A percentile compares a stretch with the other conserved stretches of the same genome.
Evolutionary conservation across 768 basidiomycete genomes (phyloP).

Genomic region (Favolaschia claudopus): DNA sequence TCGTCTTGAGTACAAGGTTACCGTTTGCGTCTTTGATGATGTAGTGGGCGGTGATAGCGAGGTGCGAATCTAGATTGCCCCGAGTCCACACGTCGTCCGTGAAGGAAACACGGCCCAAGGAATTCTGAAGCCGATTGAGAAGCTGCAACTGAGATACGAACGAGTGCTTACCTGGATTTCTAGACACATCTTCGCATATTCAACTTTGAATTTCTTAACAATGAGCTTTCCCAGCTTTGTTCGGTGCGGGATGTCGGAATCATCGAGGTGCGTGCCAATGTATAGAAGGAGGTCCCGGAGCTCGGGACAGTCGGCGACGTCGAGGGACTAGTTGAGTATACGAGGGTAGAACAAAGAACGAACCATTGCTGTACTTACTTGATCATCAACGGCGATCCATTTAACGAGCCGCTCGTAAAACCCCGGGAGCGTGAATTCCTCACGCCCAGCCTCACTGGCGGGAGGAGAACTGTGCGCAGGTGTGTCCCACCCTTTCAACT

Average conservation of each 20-base stretch:
- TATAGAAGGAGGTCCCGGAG: conserved; percentile 36
- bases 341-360: background rate
- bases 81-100: conserved; percentile 30
- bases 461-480: background rate
- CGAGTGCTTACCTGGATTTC: conserved; percentile 20
- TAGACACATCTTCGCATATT: conserved; percentile 23
- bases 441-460: background rate
- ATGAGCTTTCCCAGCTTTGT: conserved; percentile 34
- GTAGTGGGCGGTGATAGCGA: conserved; percentile 32
- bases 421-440: conserved; percentile 20
- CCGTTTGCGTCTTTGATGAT: conserved; percentile 7
- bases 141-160: background rate
- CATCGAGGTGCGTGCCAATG: conserved; percentile 28
- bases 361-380: conserved; percentile 27
- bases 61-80: conserved; percentile 18
- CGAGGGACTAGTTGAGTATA: conserved; percentile 31
- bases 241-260: conserved; percentile 37
- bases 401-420: conserved; percentile 28
- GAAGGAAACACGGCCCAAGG: conserved; percentile 24
- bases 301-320: conserved; percentile 34
- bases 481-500: conserved; percentile 20
- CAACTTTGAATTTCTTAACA: conserved; percentile 14
- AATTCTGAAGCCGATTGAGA: conserved; percentile 14
- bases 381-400: conserved; percentile 36
- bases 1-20: conserved; percentile 14